These are phyloP conservation scores for Geotrichum restrictum DNA, from an alignment of 1,139 yeast genomes.

Conservation along the genomic window DNA sequence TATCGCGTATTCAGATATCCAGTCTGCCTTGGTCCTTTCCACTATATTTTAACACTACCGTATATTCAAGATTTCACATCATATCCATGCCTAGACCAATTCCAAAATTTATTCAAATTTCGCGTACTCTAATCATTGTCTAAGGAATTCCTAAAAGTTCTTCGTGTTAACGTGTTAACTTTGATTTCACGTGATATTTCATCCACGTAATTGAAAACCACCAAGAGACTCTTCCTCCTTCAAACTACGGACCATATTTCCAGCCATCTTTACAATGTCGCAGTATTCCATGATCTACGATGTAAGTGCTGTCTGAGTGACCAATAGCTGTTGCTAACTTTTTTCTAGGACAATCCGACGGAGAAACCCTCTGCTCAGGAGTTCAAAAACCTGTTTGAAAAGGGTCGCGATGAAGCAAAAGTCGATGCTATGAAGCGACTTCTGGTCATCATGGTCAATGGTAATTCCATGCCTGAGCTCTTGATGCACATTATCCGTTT, in stretches of 20 bases:
- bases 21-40: constrained; percentile 10
- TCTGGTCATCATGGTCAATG: constrained; percentile 81
- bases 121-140: too few relatives aligned
- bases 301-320: constrained; percentile 8
- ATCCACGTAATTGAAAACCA: constrained; percentile 3
- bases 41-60: background rate
- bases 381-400: constrained; percentile 75
- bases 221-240: constrained; percentile 4
- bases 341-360: constrained; percentile 37
- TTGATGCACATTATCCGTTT: constrained; percentile 96
- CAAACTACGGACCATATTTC: background rate
- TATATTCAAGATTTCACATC: too few relatives aligned
- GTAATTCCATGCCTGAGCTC: constrained; percentile 90
- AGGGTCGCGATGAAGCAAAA: constrained; percentile 83
- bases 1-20: constrained; percentile 9
- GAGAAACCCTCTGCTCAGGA: constrained; percentile 70
- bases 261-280: constrained; percentile 13
- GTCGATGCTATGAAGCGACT: constrained; percentile 87
- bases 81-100: too few relatives aligned
- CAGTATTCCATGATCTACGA: constrained; percentile 21
- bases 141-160: too few relatives aligned
- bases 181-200: background rate
- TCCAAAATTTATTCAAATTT: too few relatives aligned
- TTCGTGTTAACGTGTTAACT: background rate
- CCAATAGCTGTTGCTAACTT: background rate